Percentiles rank a stretch among this genome's conserved stretches.
These are phyloP conservation scores for Hypoxylon perforatum DNA, from an alignment of 495 filamentous ascomycete species.

Conservation along the genomic window DNA sequence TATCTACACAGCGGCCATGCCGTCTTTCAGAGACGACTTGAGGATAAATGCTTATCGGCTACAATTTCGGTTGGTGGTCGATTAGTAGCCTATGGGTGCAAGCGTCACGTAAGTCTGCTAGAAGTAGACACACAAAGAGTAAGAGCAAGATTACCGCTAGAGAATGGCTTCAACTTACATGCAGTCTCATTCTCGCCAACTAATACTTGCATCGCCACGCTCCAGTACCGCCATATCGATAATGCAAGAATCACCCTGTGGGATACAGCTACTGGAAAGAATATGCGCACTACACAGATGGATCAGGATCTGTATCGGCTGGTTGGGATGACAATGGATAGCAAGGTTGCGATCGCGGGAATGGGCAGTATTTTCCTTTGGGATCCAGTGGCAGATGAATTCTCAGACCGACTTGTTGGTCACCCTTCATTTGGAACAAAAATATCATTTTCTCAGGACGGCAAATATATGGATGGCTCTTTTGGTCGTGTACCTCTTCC, in stretches of 20 bases:
- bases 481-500: not conserved
- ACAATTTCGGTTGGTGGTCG: not conserved
- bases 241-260: not conserved
- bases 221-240: no score
- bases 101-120: not conserved
- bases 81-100: not conserved
- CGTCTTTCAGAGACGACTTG: no score
- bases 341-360: not conserved
- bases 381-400: not conserved
- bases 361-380: not conserved
- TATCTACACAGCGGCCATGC: not conserved
- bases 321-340: conserved; percentile 7
- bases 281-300: not conserved
- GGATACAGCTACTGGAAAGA: not conserved
- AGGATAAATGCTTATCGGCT: not conserved
- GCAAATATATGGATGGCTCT: not conserved
- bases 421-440: not conserved
- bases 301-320: no score
- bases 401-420: not conserved
- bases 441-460: conserved; percentile 6
- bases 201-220: not conserved
- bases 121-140: not conserved
- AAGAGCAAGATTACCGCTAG: not conserved
- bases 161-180: not conserved
- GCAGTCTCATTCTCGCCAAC: conserved; percentile 2